Conservation (phyloP, 2,329 filamentous ascomycete species). For the Fusarium verticillioides region DNA sequence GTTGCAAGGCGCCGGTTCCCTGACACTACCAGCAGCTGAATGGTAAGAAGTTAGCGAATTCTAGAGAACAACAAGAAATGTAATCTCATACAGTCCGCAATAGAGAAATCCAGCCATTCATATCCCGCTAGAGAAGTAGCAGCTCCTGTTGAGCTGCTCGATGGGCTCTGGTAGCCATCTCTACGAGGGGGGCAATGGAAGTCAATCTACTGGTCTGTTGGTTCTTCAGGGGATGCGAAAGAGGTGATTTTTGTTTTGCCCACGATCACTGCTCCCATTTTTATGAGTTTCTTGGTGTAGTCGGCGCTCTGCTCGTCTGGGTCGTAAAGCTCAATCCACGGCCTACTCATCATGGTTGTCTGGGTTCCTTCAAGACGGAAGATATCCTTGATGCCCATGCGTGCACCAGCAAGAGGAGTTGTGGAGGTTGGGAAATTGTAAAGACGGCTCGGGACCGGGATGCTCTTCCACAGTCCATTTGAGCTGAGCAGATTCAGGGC, state of each 20-base stretch:
- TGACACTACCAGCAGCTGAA: not conserved
- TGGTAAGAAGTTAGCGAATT: not conserved
- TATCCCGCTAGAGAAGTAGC: fast-evolving
- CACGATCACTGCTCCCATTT: fast-evolving
- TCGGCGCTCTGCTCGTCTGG: not conserved
- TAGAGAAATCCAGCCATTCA: not conserved
- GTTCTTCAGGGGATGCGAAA: fast-evolving
- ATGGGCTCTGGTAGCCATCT: not conserved
- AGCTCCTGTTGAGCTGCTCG: fast-evolving
- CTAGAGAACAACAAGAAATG: not conserved
- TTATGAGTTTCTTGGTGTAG: not conserved
- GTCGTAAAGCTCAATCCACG: not conserved
- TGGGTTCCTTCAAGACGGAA: fast-evolving
- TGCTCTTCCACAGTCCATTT: fast-evolving
- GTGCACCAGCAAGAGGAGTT: fast-evolving
- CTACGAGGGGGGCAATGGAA: not conserved
- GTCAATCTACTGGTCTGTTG: not conserved
- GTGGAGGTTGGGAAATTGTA: fast-evolving
- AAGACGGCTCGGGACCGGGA: not conserved
- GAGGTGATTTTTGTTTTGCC: fast-evolving
- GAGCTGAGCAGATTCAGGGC: not conserved
- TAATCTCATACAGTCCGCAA: not conserved
- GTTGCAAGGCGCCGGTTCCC: not conserved
- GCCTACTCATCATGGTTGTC: not conserved
- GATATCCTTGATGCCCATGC: not conserved